Base-by-base conservation (phyloP, 2,329 filamentous ascomycete genomes). In the Erysiphe pulchra region DNA sequence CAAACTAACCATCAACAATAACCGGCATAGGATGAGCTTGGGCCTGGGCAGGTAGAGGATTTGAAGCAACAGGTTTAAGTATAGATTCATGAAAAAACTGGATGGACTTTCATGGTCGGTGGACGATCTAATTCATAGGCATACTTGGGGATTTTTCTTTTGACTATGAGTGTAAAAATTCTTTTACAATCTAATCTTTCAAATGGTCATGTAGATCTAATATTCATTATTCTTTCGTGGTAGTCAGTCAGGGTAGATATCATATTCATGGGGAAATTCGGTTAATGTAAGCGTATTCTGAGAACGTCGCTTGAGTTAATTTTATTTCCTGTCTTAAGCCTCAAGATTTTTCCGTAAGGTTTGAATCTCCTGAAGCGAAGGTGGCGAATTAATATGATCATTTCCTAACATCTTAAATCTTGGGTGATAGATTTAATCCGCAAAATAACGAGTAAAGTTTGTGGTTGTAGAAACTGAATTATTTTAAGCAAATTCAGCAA, bases 401-500 rank as follows among this genome's bases (percentile, higher is more conserved):
- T 32, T 33, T 17, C 41, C 9, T n/a, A 32, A 33, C 4, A 43
- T 32, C 30, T 43, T n/a, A 13, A 43, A 41, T 24, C 37, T 17
- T 28, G 32, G 45, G 12, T 28, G 24, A 17, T 17, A 42, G n/a
- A 31, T 20, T 30, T 43, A 43, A 28, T 46, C 43, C 4, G 40
- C 39, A 34, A 38, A 46, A 17, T 31, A 39, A 24, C 14, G 40
- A 13, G 40, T 31, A 12, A 28, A 24, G 14, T 17, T 16, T 16
- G 14, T 46, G 28, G 16, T 24, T 16, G 44, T 11, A 32, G 37
- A 24, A 40, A 36, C 10, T 11, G 11, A 16, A 38, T 37, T 51
- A 30, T 48, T 48, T 18, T 47, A 48, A 20, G 32, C 20, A 16
- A 49, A 50, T n/a, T 50, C 4, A 17, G 24, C 45, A 5, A 49